phyloP scores from a whole-genome alignment of 2,329 filamentous ascomycete species.

The Pyrenochaeta sp. region DNA sequence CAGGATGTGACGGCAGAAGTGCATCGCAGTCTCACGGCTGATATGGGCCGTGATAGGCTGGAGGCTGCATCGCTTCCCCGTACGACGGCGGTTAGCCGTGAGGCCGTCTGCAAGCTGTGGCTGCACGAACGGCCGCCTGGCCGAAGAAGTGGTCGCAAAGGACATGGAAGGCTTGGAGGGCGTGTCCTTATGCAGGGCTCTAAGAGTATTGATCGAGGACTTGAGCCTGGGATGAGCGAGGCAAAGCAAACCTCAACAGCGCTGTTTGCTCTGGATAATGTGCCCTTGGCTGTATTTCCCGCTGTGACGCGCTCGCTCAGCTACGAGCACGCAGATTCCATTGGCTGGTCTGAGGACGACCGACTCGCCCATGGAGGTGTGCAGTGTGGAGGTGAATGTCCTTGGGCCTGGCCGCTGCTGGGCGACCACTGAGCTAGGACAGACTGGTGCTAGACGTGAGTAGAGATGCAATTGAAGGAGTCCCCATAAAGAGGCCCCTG shows the following conservation, averaged over 20 bases:
- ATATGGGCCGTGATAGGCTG: conserved; percentile 37
- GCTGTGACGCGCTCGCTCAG: conserved; percentile 15
- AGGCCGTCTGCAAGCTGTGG: conserved; percentile 26
- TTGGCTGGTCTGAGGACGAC: conserved; percentile 19
- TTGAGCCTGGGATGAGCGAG: not conserved
- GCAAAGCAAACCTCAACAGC: not conserved
- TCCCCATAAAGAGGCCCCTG: conserved; percentile 37
- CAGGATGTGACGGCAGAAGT: conserved; percentile 36
- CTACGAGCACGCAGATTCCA: conserved; percentile 10
- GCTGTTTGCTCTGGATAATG: conserved; percentile 13
- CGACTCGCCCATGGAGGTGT: conserved; percentile 22
- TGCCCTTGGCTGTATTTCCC: conserved; percentile 13
- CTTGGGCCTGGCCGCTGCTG: conserved; percentile 31
- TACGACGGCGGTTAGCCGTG: conserved; percentile 35
- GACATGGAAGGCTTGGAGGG: conserved; percentile 12
- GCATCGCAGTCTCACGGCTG: conserved; percentile 25
- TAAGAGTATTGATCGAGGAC: not conserved
- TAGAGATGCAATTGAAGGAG: conserved; percentile 22
- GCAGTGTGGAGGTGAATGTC: conserved; percentile 28
- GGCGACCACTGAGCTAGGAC: conserved; percentile 29
- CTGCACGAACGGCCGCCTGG: conserved; percentile 33
- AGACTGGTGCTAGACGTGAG: conserved; percentile 32
- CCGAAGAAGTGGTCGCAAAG: conserved; percentile 16
- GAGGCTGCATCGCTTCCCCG: conserved; percentile 25
- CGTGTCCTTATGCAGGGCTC: conserved; percentile 18